Evolutionary conservation across 2,329 filamentous ascomycete genomes (phyloP), one percentile per base, ranked within the genome.

Genomic region (Colletotrichum magnum): DNA sequence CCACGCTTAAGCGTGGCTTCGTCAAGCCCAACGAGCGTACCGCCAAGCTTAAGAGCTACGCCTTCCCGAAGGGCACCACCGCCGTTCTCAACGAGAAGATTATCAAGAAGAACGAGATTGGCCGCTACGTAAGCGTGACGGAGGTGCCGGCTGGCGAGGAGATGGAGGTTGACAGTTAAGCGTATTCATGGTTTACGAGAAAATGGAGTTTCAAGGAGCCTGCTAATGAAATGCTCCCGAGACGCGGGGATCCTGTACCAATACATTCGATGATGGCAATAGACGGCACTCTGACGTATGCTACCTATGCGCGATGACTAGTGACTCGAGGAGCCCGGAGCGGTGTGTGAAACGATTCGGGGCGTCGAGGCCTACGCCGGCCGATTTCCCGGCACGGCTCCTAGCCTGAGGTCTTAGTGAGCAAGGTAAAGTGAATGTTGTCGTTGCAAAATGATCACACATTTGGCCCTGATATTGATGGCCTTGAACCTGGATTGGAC

Each of bases 31-130:
- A 99, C 83, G 90, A 94, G 86, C 90, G 97, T 79, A 93, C 90
- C 75, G 88, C 92, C 81, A 99, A 99, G 89, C 89, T 96, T 82
- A 90, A 94, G 85, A 96, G 94, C 84, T 99, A 99, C 86, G 89
- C 89, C 76, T 99, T 98, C 86, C 86, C 87, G 74, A 90, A 90
- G 79, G 96, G 96, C 65, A 98, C 96, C n/a, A 99, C 97, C 10
- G 95, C 95, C 10, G 93, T 96, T 73, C 86, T 99, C 78, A 96
- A 97, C 81, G 94, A 99, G 87, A 97, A 97, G 88, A 88, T 98
- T 74, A 97, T 98, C 80, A 94, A 89, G 77, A 96, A 94, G 86
- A 93, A 95, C 81, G 94, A 99, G 77, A 92, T 99, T 77, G 93
- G 93, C 80, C 95, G 97, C 81, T 98, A 96, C 81, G 92, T 98